These are phyloP conservation scores for Linanthus parryae DNA, from an alignment of 148 eudicot genomes.

Conservation along the genomic window DNA sequence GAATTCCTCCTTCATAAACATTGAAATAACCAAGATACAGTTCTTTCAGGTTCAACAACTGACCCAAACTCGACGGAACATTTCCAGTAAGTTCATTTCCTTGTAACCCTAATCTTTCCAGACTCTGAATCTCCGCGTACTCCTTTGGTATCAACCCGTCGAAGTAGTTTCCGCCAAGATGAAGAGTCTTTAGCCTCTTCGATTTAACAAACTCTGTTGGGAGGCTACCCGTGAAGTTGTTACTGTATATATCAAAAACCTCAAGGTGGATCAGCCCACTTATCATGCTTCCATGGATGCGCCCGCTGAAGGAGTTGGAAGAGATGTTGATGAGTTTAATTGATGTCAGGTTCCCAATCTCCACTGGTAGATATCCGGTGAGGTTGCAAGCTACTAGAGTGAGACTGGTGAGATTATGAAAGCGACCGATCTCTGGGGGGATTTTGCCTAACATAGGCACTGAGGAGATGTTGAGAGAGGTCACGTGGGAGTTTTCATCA, in stretches of 20 bases:
- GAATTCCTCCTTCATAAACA: conserved; percentile 49
- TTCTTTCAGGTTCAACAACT: conserved; percentile 12
- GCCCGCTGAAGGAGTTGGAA: conserved; percentile 28
- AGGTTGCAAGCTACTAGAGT: conserved; percentile 28
- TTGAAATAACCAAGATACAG: conserved; percentile 35
- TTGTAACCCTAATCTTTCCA: conserved; percentile 31
- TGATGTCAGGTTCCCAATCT: conserved; percentile 21
- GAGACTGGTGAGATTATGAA: conserved; percentile 32
- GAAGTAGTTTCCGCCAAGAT: conserved; percentile 61
- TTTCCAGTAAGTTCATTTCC: conserved; percentile 44
- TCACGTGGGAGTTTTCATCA: conserved; percentile 34
- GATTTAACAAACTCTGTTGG: conserved; percentile 30
- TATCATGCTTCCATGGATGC: conserved; percentile 25
- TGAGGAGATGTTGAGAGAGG: conserved; percentile 26
- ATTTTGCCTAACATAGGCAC: conserved; percentile 33
- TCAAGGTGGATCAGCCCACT: conserved; percentile 23
- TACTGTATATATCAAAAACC: conserved; percentile 45
- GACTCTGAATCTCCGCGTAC: conserved; percentile 25
- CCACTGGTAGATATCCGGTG: conserved; percentile 41
- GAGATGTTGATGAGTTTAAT: conserved; percentile 40
- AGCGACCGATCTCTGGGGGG: conserved; percentile 37
- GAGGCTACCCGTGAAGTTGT: conserved; percentile 42
- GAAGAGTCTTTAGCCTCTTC: conserved; percentile 20
- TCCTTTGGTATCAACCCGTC: conserved; percentile 51
- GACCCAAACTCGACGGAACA: conserved; percentile 33